phyloP scores from a whole-genome alignment of 2,329 filamentous ascomycete species.

The Myotisia sp. region DNA sequence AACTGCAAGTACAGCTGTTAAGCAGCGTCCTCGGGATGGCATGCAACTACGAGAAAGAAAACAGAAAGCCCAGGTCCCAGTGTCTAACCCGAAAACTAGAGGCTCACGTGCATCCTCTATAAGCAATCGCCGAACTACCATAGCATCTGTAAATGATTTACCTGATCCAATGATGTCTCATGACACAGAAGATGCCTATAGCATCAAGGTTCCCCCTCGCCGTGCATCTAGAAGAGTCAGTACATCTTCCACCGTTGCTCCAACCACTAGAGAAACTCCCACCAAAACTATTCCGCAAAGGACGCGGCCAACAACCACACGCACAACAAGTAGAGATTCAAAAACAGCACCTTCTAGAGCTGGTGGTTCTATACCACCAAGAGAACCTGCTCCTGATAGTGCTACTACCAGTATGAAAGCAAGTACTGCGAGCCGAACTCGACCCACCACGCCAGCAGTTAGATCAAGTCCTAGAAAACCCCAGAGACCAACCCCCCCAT shows the following conservation, averaged over 20 bases:
- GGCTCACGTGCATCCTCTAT: slow-evolving; percentile 25
- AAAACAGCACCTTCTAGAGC: neutral
- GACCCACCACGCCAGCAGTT: neutral
- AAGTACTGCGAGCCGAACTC: neutral
- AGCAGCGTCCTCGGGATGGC: slow-evolving; percentile 36
- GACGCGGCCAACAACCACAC: slow-evolving; percentile 2
- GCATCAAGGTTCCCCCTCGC: slow-evolving; percentile 1
- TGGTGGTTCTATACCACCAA: too few species aligned
- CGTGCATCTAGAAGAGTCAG: slow-evolving; percentile 18
- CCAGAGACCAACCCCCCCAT: neutral
- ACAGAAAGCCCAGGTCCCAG: slow-evolving; percentile 28
- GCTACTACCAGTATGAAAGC: neutral
- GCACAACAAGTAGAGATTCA: slow-evolving; percentile 3
- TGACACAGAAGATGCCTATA: slow-evolving; percentile 11
- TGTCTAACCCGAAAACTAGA: slow-evolving; percentile 41
- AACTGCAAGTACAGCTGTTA: slow-evolving; percentile 28
- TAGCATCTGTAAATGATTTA: slow-evolving; percentile 39
- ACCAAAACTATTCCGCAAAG: neutral
- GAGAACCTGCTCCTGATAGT: neutral
- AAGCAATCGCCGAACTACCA: slow-evolving; percentile 46
- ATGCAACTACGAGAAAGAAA: slow-evolving; percentile 65
- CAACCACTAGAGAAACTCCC: neutral
- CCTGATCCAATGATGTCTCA: slow-evolving; percentile 19
- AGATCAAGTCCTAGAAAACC: slow-evolving; percentile 2
- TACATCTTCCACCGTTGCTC: slow-evolving; percentile 15